Conservation (phyloP, 108 stramenopile genomes). For the Pelagomonas calceolata region DNA sequence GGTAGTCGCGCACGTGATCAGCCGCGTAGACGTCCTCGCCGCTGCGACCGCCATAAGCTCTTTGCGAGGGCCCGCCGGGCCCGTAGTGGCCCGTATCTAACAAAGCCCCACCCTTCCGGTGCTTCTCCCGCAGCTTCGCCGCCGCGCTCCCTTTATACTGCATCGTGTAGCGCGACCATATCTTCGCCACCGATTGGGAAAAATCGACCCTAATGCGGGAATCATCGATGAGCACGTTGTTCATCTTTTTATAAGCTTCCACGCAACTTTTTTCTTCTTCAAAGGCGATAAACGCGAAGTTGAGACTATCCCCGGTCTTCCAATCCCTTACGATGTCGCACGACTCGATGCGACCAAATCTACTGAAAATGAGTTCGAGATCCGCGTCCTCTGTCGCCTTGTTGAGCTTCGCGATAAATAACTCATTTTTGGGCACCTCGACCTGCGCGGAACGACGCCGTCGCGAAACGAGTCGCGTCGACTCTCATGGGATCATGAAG, state of each 20-base stretch:
- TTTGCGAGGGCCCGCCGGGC: too few relatives aligned
- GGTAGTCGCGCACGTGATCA: too few relatives aligned
- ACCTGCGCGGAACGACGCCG: too few relatives aligned
- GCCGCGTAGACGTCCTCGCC: too few relatives aligned
- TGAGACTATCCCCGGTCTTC: conserved; percentile 80
- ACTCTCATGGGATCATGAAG: conserved; percentile 9
- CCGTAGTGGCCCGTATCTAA: too few relatives aligned
- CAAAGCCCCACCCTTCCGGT: too few relatives aligned
- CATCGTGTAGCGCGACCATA: conserved; percentile 66
- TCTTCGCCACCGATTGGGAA: conserved; percentile 86
- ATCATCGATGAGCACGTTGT: conserved; percentile 96
- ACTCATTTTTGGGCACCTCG: conserved; percentile 86
- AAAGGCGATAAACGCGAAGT: conserved; percentile 97
- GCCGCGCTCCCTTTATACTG: too few relatives aligned
- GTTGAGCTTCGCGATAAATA: conserved; percentile 98
- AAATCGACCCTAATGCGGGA: conserved; percentile 95
- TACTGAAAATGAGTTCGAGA: conserved; percentile 88
- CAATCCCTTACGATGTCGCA: conserved; percentile 90
- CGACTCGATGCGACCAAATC: conserved; percentile 67
- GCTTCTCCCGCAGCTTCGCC: conserved; percentile 36
- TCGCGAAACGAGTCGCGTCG: too few relatives aligned
- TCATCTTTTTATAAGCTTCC: conserved; percentile 98
- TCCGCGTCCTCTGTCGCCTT: conserved; percentile 91
- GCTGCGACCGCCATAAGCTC: too few relatives aligned
- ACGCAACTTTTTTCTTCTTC: conserved; percentile 63